Percentiles rank a stretch among this genome's conserved stretches.
Conservation (phyloP, 345 rosid genomes). For the Cardamine resedifolia region DNA sequence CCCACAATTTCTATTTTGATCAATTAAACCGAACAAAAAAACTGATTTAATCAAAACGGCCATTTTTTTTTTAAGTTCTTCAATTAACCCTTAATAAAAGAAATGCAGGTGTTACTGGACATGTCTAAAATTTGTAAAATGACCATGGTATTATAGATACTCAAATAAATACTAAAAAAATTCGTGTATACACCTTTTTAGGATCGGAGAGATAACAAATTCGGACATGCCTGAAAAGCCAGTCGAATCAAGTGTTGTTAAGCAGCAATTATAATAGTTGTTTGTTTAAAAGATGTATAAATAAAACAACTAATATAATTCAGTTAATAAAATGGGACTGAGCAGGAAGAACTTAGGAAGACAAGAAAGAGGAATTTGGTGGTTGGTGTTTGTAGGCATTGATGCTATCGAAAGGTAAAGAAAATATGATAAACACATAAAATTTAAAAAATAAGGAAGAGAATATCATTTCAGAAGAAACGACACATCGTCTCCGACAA, state of each 20-base stretch:
- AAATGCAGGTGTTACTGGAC: too few relatives aligned
- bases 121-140: not conserved
- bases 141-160: not conserved
- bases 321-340: not conserved
- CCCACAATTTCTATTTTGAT: too few relatives aligned
- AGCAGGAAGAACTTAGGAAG: not conserved
- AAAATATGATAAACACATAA: slow-evolving; percentile 20
- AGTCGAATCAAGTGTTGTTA: not conserved
- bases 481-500: slow-evolving; percentile 59
- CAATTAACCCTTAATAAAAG: too few relatives aligned
- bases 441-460: not conserved
- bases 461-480: slow-evolving; percentile 30
- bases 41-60: too few relatives aligned
- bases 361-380: slow-evolving; percentile 29
- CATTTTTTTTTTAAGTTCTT: too few relatives aligned
- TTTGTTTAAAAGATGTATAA: not conserved
- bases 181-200: not conserved
- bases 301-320: not conserved
- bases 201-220: not conserved
- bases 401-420: not conserved
- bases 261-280: not conserved
- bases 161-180: not conserved
- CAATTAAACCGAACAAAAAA: too few relatives aligned
- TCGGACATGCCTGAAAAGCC: not conserved
- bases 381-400: slow-evolving; percentile 5